phyloP scores from a whole-genome alignment of 208 protist species.

The Entamoeba moshkovskii region DNA sequence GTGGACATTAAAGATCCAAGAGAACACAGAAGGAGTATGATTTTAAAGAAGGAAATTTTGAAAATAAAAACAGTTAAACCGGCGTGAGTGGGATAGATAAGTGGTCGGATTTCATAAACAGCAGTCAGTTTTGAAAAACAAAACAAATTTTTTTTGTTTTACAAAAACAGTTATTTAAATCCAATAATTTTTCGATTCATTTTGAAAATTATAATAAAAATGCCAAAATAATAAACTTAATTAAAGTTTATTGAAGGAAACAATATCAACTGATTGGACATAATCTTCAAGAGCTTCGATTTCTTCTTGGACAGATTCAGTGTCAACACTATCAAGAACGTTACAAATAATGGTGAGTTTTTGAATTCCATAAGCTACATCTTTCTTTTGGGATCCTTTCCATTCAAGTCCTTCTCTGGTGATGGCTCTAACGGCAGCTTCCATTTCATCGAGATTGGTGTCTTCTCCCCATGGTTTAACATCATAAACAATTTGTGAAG shows the following conservation, averaged over 20 bases:
- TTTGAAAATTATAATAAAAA: no score
- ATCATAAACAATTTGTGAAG: neutral
- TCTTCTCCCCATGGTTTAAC: conserved; percentile 7
- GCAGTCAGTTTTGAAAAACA: no score
- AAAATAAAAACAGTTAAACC: no score
- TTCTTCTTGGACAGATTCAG: neutral
- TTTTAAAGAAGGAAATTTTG: no score
- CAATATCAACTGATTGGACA: conserved; percentile 3
- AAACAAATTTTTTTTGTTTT: no score
- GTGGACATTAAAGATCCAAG: no score
- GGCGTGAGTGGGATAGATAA: no score
- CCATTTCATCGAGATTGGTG: neutral
- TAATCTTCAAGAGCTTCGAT: neutral
- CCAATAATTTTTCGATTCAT: no score
- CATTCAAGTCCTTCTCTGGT: neutral
- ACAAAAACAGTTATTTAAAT: no score
- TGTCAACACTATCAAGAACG: neutral
- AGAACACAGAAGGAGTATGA: no score
- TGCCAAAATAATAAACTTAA: neutral
- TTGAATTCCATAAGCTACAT: neutral
- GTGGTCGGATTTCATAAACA: no score
- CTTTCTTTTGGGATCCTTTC: neutral
- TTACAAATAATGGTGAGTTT: neutral
- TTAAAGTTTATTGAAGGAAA: conserved; percentile 1
- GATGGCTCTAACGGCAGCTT: neutral